Evolutionary conservation across 2,329 filamentous ascomycete genomes (phyloP).

Genomic region (Orbilia blumenaviensis): DNA sequence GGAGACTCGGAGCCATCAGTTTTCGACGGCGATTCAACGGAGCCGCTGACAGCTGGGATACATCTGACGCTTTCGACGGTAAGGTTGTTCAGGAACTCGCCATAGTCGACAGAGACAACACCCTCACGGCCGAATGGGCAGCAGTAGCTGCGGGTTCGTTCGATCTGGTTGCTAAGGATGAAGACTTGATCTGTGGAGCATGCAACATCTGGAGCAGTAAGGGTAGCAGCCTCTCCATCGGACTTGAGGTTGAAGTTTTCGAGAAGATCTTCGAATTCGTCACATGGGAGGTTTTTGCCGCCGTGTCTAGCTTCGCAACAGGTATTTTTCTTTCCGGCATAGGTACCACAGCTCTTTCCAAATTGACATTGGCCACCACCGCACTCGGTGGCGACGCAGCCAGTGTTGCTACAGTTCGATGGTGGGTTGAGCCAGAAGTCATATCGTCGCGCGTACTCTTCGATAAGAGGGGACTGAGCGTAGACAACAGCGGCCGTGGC

Average conservation of each 20-base stretch:
- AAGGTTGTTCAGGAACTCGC: conserved; percentile 18
- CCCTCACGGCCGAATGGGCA: conserved; percentile 26
- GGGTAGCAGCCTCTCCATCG: not conserved
- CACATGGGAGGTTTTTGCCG: not conserved
- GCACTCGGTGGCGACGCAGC: not conserved
- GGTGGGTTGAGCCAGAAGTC: conserved; percentile 24
- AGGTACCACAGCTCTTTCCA: conserved; percentile 24
- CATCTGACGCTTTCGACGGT: conserved; percentile 15
- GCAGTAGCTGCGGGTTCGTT: conserved; percentile 3
- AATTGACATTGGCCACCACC: conserved; percentile 28
- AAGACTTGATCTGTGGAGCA: conserved; percentile 82
- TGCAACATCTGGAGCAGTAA: conserved; percentile 78
- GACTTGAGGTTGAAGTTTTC: conserved; percentile 8
- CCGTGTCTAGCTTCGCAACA: conserved; percentile 15
- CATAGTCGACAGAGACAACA: conserved; percentile 10
- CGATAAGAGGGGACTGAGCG: conserved; percentile 3
- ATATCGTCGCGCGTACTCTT: not conserved
- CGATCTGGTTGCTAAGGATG: conserved; percentile 85
- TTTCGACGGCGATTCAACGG: not conserved
- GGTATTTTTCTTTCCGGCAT: conserved; percentile 2
- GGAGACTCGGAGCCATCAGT: not conserved
- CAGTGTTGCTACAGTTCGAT: not conserved
- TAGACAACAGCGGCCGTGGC: not conserved
- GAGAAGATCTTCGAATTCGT: conserved; percentile 2
- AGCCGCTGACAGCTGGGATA: conserved; percentile 6